A percentile compares a stretch with the other conserved stretches of the same genome.
Evolutionary conservation across 176 grass and related monocot genomes (phyloP).

Genomic region (Elaeis guineensis): DNA sequence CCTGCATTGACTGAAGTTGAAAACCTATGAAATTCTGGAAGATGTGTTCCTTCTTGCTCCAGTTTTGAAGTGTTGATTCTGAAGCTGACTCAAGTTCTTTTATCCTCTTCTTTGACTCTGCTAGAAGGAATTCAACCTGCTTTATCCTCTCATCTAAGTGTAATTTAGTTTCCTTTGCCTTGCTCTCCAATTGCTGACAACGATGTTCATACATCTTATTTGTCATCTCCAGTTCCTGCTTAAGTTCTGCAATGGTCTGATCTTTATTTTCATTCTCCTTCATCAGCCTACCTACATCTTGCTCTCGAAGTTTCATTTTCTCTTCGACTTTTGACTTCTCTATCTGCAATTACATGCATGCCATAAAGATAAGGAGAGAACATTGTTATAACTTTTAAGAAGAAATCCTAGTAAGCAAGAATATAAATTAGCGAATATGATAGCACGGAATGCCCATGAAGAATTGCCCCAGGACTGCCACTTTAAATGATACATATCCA

Average conservation of each 20-base stretch:
- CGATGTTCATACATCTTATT: conserved; percentile 5
- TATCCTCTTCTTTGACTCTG: conserved; percentile 56
- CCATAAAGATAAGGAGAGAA: not conserved
- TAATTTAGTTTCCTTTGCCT: conserved; percentile 4
- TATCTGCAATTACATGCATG: conserved; percentile 1
- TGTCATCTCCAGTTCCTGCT: not conserved
- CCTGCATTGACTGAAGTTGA: conserved; percentile 54
- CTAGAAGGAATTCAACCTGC: conserved; percentile 62
- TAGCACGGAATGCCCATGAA: too few species aligned
- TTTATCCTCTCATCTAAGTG: conserved; percentile 34
- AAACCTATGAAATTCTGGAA: conserved; percentile 53
- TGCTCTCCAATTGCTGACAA: conserved; percentile 9
- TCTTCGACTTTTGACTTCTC: conserved; percentile 11
- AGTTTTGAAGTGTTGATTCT: conserved; percentile 56
- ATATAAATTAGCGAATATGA: too few species aligned
- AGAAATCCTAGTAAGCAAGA: too few species aligned
- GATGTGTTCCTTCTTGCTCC: conserved; percentile 70
- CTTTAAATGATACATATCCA: too few species aligned
- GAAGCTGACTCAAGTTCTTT: conserved; percentile 64
- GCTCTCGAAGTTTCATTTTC: not conserved
- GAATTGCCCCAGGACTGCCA: too few species aligned
- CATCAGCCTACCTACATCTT: conserved; percentile 3
- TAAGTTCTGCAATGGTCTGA: not conserved
- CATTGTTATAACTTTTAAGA: too few species aligned
- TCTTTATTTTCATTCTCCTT: conserved; percentile 11